These are phyloP conservation scores for Salix caprea DNA, from an alignment of 345 rosid genomes.

Conservation along the genomic window DNA sequence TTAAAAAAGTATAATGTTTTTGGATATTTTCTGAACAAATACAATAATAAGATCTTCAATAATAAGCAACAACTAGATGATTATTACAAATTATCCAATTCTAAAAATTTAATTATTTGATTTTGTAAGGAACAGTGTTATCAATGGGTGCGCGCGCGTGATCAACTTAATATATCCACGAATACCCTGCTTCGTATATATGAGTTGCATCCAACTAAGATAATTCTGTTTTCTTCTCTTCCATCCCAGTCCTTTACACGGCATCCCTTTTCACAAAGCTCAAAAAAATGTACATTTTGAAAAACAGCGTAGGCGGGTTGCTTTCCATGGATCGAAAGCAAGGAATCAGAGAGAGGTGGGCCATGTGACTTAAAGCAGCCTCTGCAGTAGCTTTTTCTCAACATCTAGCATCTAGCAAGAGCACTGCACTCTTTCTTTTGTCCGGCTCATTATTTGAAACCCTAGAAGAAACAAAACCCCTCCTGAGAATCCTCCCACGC, in stretches of 20 bases:
- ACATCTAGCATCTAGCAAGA: not conserved
- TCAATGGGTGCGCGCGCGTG: too few relatives aligned
- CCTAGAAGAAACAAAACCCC: not conserved
- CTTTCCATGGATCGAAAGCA: conserved; percentile 31
- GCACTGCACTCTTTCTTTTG: not conserved
- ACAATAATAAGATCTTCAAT: too few relatives aligned
- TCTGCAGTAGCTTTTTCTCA: not conserved
- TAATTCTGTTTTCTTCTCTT: not conserved
- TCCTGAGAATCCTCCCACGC: not conserved
- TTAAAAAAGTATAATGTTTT: too few relatives aligned
- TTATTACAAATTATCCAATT: too few relatives aligned
- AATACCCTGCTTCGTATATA: too few relatives aligned
- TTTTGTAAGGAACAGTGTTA: too few relatives aligned
- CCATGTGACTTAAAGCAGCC: conserved; percentile 3
- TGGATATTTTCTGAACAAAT: too few relatives aligned
- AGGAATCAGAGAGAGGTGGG: conserved; percentile 21
- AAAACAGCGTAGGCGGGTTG: conserved; percentile 2
- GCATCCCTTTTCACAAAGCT: conserved; percentile 24
- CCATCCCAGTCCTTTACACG: conserved; percentile 17
- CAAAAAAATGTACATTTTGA: not conserved
- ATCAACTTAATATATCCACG: too few relatives aligned
- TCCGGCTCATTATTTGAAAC: not conserved
- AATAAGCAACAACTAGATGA: too few relatives aligned
- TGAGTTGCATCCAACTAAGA: too few relatives aligned
- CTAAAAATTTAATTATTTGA: too few relatives aligned